A percentile compares a stretch with the other conserved stretches of the same genome.
phyloP scores from a whole-genome alignment of 257 asterid genomes.

The Nicotiana tabacum region DNA sequence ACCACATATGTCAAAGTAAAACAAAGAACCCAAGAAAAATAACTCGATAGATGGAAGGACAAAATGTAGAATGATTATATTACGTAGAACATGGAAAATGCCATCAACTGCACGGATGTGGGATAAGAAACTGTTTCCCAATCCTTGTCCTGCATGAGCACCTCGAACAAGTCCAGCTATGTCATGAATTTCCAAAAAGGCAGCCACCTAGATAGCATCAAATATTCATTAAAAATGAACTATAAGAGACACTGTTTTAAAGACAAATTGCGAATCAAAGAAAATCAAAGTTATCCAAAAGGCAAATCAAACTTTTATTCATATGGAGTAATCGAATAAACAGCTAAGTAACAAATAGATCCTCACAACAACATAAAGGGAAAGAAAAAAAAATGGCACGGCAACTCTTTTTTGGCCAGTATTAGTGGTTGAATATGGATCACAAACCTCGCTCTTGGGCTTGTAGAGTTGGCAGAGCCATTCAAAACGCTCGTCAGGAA shows the following conservation, averaged over 20 bases:
- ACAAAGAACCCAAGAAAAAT: not conserved
- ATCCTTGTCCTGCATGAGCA: conserved; percentile 96
- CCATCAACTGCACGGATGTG: conserved; percentile 99
- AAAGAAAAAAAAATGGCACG: not conserved
- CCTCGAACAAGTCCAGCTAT: conserved; percentile 99
- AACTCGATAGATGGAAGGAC: not conserved
- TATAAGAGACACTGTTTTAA: not conserved
- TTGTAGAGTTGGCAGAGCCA: conserved; percentile 89
- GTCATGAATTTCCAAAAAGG: conserved; percentile 94
- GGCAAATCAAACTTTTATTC: not conserved
- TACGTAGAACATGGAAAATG: conserved; percentile 94
- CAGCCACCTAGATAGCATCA: conserved; percentile 56
- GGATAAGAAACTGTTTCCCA: conserved; percentile 91
- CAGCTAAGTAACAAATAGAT: not conserved
- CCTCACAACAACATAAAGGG: not conserved
- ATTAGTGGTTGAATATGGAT: not conserved
- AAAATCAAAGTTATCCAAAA: not conserved
- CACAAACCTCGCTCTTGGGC: conserved; percentile 90
- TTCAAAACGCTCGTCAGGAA: conserved; percentile 94
- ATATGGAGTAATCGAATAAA: not conserved
- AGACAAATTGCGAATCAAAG: not conserved
- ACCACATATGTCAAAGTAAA: not conserved
- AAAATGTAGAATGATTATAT: conserved; percentile 20
- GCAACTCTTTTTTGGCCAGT: not conserved
- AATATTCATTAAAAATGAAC: not conserved